Base-by-base conservation (phyloP, 768 basidiomycete species). In the Lanmaoa rubissima region DNA sequence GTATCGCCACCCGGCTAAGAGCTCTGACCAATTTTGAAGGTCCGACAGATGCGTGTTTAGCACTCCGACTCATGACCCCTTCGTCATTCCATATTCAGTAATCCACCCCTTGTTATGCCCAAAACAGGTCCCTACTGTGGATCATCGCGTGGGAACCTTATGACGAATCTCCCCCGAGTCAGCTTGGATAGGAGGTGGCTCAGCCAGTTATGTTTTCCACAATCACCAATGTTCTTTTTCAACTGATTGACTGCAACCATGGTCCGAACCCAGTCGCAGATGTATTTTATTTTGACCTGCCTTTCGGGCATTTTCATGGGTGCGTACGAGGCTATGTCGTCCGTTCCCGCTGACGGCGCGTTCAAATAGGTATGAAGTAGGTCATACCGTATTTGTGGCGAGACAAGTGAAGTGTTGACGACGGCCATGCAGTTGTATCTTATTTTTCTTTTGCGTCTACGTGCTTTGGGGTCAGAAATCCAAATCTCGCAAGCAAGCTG, bases 391-490 rank as follows among this genome's bases (percentile, higher is more conserved):
- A 11, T 16, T 8, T 24, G 19, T 31, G 13, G 35, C 41, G n/a
- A 35, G 17, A 24, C 21, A 32, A 32, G 19, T 31, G 4, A 24
- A n/a, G 6, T 13, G 24, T n/a, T 61, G 50, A 57, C 58, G 1
- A 21, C 17, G 1, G 28, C 28, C 13, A 12, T 31, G 32, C 35
- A 64, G 63, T 24, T 65, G 40, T 14, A 19, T 64, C 34, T 51
- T 64, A 7, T 64, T 62, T n/a, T n/a, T 50, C 28, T 64, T 65
- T 44, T 64, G 63, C 32, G 24, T 58, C 38, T 65, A 65, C 39
- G 59, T 62, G 38, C 16, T 64, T 1, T 65, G 60, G 60, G 54
- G 56, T 35, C 54, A 51, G 10, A 51, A 40, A 14, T 45, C 52
- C 31, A 41, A 5, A 1, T 53, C 51, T 42, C 52, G 52, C 45